These are phyloP conservation scores for Fusarium proliferatum DNA, from an alignment of 2,329 filamentous ascomycete genomes.

Conservation along the genomic window DNA sequence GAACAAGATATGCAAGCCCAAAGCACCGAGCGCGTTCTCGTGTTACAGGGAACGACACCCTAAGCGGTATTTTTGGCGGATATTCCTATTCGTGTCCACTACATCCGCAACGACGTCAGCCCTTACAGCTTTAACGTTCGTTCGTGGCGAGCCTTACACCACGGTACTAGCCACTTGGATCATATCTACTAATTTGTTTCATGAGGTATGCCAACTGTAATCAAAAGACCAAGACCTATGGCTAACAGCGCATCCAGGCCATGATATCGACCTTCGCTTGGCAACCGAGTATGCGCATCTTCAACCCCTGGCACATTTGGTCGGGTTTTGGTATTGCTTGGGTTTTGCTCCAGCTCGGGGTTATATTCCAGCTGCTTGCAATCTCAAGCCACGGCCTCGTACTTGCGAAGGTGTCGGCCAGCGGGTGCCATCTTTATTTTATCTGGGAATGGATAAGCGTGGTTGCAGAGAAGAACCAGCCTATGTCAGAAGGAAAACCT, in stretches of 20 bases:
- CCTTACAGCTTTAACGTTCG: neutral
- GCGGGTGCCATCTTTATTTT: neutral
- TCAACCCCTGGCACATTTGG: neutral
- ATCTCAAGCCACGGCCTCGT: neutral
- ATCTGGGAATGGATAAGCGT: neutral
- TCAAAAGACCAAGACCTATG: neutral
- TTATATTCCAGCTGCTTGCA: neutral
- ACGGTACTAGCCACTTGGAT: neutral
- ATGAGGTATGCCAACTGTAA: neutral
- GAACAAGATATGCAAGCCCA: neutral
- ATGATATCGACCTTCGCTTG: neutral
- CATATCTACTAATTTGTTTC: neutral
- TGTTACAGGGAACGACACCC: neutral
- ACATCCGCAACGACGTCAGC: neutral
- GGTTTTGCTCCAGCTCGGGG: neutral
- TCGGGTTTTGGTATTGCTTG: neutral
- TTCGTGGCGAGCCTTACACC: neutral
- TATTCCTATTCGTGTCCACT: neutral
- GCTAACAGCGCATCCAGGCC: neutral
- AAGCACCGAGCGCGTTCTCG: neutral
- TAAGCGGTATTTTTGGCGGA: neutral
- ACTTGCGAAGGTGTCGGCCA: neutral
- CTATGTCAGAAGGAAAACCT: neutral
- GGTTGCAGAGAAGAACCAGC: neutral
- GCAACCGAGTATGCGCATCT: neutral